These are phyloP conservation scores for Emydomyces testavorans DNA, from an alignment of 2,329 filamentous ascomycete genomes.

Conservation along the genomic window DNA sequence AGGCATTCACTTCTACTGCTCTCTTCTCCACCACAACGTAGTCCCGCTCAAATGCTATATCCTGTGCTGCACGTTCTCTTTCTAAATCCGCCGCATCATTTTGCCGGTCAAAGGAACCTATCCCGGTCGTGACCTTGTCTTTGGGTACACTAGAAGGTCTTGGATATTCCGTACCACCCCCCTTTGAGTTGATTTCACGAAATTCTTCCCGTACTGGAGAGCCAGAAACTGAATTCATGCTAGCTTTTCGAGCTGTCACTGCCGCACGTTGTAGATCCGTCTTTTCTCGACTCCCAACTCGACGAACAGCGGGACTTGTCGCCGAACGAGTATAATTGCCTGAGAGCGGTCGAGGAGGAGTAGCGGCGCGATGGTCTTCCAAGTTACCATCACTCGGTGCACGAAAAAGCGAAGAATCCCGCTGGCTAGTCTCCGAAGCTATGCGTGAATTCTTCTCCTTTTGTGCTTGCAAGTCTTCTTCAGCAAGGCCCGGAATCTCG, in stretches of 20 bases:
- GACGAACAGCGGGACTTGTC: conserved; percentile 22
- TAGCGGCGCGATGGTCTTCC: no score
- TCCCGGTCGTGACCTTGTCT: conserved; percentile 36
- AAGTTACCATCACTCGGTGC: not conserved
- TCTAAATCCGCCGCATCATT: conserved; percentile 34
- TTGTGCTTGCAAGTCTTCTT: conserved; percentile 48
- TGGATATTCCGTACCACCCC: conserved; percentile 35
- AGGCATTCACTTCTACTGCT: conserved; percentile 90
- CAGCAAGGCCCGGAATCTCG: conserved; percentile 68
- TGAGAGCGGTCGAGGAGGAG: conserved; percentile 22
- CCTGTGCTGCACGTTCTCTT: conserved; percentile 61
- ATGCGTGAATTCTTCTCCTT: not conserved
- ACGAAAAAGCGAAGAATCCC: not conserved
- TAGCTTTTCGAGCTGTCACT: conserved; percentile 26
- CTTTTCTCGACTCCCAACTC: conserved; percentile 27
- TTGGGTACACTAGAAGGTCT: conserved; percentile 36
- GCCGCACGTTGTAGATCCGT: conserved; percentile 22
- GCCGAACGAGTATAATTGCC: conserved; percentile 22
- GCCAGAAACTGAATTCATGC: conserved; percentile 28
- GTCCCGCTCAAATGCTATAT: conserved; percentile 81
- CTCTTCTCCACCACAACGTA: conserved; percentile 94
- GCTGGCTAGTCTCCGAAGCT: not conserved
- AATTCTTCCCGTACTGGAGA: conserved; percentile 34
- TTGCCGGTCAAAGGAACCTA: conserved; percentile 20
- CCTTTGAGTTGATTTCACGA: conserved; percentile 43